Base-by-base conservation (phyloP, 208 protist species). In the Tritrichomonas foetus region DNA sequence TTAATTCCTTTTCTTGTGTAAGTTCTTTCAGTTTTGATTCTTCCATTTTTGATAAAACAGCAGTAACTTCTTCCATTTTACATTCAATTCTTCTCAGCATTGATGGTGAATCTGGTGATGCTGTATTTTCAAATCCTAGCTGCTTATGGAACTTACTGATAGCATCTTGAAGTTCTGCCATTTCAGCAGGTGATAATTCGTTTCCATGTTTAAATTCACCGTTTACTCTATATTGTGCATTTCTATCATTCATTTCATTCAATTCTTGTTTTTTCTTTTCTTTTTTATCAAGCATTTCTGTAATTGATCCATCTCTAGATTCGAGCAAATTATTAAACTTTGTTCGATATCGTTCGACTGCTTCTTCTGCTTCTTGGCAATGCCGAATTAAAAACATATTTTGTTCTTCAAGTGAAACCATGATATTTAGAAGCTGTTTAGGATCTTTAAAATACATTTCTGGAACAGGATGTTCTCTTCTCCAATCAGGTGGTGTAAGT, bases 361-460 rank as follows among this genome's bases (percentile, higher is more conserved):
- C 78, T 57, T 89, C 78, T 89, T 89, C 78, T n/a, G 78, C 78
- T 57, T 89, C 78, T 50, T 89, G 78, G 47, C 78, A 89, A 50
- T 89, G 78, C 8, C 78, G 25, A 27, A 89, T 89, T 9, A 89
- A 57, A 50, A 89, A 89, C 78, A 89, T 89, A 20, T 89, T 89
- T 16, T 89, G 78, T 89, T 89, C 78, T 57, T 89, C 78, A 39
- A 89, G 47, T 33, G 78, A 89, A 39, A 57, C 30, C 8, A 89
- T 53, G 0, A 89, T 89, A 39, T 25, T 57, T 27, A 89, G 25
- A 3, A 89, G 30, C 57, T 89, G 78, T 5, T 57, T 11, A 20
- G 78, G 78, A 39, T 89, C 47, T 89, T 89, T 47, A 30, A 89
- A 89, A 36, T 89, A 89, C 78, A 89, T 89, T 20, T 89, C 78